phyloP scores from a whole-genome alignment of 2,329 filamentous ascomycete species.

The Pezicula rhizophila region DNA sequence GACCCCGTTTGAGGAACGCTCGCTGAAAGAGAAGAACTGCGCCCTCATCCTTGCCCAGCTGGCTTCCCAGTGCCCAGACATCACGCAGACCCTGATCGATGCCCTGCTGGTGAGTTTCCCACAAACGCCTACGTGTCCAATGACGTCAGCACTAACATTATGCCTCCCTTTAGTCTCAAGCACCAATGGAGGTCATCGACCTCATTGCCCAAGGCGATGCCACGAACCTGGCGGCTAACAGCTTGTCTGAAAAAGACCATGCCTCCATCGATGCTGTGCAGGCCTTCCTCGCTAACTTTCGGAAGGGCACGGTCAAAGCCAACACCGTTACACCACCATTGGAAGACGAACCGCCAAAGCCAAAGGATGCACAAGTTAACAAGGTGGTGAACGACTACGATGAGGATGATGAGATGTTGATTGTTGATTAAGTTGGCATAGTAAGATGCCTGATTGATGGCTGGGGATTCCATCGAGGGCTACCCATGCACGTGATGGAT shows the following conservation, averaged over 20 bases:
- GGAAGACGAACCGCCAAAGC: background rate
- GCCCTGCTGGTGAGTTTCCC: slow-evolving; percentile 54
- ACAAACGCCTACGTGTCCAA: slow-evolving; percentile 12
- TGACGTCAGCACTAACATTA: slow-evolving; percentile 20
- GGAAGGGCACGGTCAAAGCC: background rate
- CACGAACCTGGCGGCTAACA: slow-evolving; percentile 4
- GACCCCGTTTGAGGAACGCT: slow-evolving; percentile 12
- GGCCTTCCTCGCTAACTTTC: slow-evolving; percentile 3
- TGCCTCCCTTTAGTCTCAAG: slow-evolving; percentile 29
- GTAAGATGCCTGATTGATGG: too few species aligned
- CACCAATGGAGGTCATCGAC: slow-evolving; percentile 33
- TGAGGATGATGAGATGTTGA: background rate
- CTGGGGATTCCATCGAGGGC: too few species aligned
- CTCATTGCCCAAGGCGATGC: slow-evolving; percentile 27
- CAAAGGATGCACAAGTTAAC: background rate
- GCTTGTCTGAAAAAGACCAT: slow-evolving; percentile 3
- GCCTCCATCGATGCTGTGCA: slow-evolving; percentile 7
- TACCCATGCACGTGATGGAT: background rate
- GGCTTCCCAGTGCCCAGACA: slow-evolving; percentile 41
- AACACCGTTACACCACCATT: slow-evolving; percentile 2
- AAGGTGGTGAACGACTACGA: background rate
- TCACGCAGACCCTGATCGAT: slow-evolving; percentile 46
- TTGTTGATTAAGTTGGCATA: too few species aligned
- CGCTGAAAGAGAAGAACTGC: slow-evolving; percentile 56
- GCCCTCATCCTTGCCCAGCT: slow-evolving; percentile 59